Evolutionary conservation across 2,329 filamentous ascomycete genomes (phyloP).

Genomic region (Corinectria fuckeliana): DNA sequence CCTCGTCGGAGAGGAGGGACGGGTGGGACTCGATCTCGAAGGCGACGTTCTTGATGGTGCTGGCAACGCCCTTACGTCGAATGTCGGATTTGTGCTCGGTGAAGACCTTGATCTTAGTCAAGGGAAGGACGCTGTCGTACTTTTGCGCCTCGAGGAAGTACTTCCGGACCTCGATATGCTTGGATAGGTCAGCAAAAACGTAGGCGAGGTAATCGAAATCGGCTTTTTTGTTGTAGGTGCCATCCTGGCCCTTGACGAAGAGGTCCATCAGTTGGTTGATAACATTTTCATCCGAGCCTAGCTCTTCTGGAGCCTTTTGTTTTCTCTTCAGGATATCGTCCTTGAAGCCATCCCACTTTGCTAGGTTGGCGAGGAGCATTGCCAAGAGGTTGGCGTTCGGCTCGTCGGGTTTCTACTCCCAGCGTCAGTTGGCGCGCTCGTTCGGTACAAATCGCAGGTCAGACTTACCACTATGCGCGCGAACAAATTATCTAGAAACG

Average conservation of each 20-base stretch:
- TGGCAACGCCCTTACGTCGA: constrained; percentile 91
- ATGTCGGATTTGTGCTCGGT: constrained; percentile 87
- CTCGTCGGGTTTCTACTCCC: constrained; percentile 72
- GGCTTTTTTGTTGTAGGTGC: constrained; percentile 81
- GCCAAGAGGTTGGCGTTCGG: constrained; percentile 82
- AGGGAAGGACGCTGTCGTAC: constrained; percentile 84
- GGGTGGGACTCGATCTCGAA: constrained; percentile 81
- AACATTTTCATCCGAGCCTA: constrained; percentile 74
- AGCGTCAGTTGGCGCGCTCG: constrained; percentile 2
- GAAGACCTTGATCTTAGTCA: constrained; percentile 93
- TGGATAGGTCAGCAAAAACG: constrained; percentile 90
- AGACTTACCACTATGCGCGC: constrained; percentile 73
- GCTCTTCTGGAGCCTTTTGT: constrained; percentile 70
- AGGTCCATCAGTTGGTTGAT: constrained; percentile 94
- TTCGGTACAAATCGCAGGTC: not conserved
- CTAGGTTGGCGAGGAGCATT: constrained; percentile 92
- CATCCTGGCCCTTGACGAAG: constrained; percentile 90
- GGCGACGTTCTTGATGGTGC: constrained; percentile 90
- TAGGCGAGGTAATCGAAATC: constrained; percentile 95
- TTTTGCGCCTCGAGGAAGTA: constrained; percentile 77
- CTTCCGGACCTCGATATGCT: constrained; percentile 74
- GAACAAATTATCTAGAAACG: constrained; percentile 78
- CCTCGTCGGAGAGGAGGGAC: constrained; percentile 71
- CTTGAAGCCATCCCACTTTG: constrained; percentile 78
- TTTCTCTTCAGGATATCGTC: constrained; percentile 72